Percentiles rank a stretch among this genome's conserved stretches.
These are phyloP conservation scores for Spizellomyces punctatus DNA, from an alignment of 192 early-diverging fungal genomes.

Conservation along the genomic window DNA sequence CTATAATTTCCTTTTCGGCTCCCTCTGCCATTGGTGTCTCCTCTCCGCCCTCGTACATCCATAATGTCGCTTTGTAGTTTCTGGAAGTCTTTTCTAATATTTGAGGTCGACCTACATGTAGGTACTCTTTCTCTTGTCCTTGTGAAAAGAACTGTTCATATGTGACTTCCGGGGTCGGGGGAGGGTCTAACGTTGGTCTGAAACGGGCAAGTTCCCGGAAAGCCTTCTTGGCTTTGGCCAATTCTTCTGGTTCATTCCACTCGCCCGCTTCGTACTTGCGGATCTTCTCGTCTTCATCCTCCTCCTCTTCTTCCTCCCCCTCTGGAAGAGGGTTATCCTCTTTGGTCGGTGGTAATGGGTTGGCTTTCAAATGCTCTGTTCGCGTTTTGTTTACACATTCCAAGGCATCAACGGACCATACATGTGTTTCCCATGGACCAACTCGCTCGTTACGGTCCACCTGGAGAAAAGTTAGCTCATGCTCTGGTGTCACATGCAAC, in stretches of 20 bases:
- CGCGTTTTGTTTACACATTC: slow-evolving; percentile 28
- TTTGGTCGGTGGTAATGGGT: slow-evolving; percentile 32
- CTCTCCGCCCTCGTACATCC: slow-evolving; percentile 47
- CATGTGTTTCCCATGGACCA: slow-evolving; percentile 42
- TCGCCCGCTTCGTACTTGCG: slow-evolving; percentile 28
- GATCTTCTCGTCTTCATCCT: slow-evolving; percentile 34
- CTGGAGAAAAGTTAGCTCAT: slow-evolving; percentile 12
- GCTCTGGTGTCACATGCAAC: slow-evolving; percentile 9
- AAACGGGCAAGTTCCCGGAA: slow-evolving; percentile 34
- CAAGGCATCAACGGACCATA: slow-evolving; percentile 50
- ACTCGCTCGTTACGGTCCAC: slow-evolving; percentile 43
- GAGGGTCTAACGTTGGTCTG: slow-evolving; percentile 41
- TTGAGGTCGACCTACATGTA: slow-evolving; percentile 39
- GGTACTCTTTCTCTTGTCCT: background rate
- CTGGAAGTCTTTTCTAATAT: slow-evolving; percentile 11
- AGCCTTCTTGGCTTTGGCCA: slow-evolving; percentile 15
- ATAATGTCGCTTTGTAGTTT: slow-evolving; percentile 44
- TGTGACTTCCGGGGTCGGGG: background rate
- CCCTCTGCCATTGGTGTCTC: slow-evolving; percentile 11
- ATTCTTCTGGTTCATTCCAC: slow-evolving; percentile 21
- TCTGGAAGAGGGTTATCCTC: background rate
- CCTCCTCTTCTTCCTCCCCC: slow-evolving; percentile 6
- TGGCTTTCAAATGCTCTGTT: slow-evolving; percentile 45
- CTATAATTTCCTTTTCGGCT: background rate
- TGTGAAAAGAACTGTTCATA: slow-evolving; percentile 42